Evolutionary conservation across 2,329 filamentous ascomycete genomes (phyloP).

Genomic region (Colletotrichum echinochloae): DNA sequence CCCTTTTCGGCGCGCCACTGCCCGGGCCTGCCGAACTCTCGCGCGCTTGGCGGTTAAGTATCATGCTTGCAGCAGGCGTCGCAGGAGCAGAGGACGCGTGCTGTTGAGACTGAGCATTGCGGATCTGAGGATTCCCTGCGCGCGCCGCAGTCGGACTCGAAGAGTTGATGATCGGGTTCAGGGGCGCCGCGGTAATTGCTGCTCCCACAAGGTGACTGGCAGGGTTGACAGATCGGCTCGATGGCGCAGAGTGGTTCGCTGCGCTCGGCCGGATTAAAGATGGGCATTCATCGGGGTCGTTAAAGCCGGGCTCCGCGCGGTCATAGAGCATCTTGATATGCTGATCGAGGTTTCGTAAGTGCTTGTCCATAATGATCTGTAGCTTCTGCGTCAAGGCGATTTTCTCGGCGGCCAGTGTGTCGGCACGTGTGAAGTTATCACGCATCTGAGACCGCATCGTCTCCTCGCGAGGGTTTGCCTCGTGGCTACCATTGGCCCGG

Average conservation of each 20-base stretch:
- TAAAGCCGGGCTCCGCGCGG: constrained; percentile 70
- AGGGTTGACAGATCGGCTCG: constrained; percentile 57
- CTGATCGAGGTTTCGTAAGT: constrained; percentile 70
- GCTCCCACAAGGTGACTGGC: constrained; percentile 51
- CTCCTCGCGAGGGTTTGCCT: constrained; percentile 81
- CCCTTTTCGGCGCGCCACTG: constrained; percentile 62
- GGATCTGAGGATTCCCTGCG: constrained; percentile 59
- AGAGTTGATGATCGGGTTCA: constrained; percentile 53
- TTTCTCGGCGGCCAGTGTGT: constrained; percentile 81
- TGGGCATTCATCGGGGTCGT: constrained; percentile 71
- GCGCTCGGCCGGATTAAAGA: constrained; percentile 71
- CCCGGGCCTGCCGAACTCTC: constrained; percentile 70
- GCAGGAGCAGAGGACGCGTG: constrained; percentile 68
- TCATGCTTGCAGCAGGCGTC: constrained; percentile 71
- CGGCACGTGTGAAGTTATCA: constrained; percentile 76
- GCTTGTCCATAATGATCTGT: constrained; percentile 70
- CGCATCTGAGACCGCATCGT: constrained; percentile 73
- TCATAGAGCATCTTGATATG: constrained; percentile 73
- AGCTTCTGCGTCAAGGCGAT: constrained; percentile 75
- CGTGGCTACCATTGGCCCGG: constrained; percentile 79
- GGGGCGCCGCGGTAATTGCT: constrained; percentile 49
- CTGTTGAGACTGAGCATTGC: constrained; percentile 63
- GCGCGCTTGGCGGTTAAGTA: constrained; percentile 67
- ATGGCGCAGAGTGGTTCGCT: constrained; percentile 60
- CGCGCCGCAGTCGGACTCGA: constrained; percentile 58